Evolutionary conservation across 352 stramenopile genomes (phyloP).

Genomic region (Globisporangium cylindrosporum): DNA sequence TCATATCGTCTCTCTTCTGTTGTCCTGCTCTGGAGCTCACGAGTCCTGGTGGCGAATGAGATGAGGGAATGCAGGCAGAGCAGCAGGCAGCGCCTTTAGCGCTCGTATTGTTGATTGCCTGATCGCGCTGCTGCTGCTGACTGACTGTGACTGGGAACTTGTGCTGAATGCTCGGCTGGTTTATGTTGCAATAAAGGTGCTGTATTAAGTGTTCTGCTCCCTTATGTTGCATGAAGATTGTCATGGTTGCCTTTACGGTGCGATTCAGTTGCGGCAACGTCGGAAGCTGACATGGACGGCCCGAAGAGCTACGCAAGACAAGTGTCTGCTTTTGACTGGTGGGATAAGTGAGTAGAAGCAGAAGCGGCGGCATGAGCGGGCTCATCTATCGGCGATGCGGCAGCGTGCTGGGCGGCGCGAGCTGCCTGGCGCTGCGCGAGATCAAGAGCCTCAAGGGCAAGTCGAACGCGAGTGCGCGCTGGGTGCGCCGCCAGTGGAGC

Average conservation of each 20-base stretch:
- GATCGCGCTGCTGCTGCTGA: too few species aligned
- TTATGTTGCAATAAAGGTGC: not conserved
- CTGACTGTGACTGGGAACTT: not conserved
- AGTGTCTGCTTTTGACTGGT: slow-evolving; percentile 3
- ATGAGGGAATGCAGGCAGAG: not conserved
- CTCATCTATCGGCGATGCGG: slow-evolving; percentile 17
- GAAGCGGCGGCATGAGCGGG: slow-evolving; percentile 21
- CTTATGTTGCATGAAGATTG: not conserved
- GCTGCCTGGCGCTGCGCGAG: slow-evolving; percentile 31
- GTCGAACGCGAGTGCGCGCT: slow-evolving; percentile 79
- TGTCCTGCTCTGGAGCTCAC: not conserved
- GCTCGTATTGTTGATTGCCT: not conserved
- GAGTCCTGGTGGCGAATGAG: not conserved
- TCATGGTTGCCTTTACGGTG: not conserved
- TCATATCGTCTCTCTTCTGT: slow-evolving; percentile 22
- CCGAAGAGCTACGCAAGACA: not conserved
- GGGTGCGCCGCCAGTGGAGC: slow-evolving; percentile 82
- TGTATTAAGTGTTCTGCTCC: not conserved
- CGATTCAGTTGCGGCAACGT: not conserved
- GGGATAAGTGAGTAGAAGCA: not conserved
- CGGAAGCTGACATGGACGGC: not conserved
- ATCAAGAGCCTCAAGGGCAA: slow-evolving; percentile 82
- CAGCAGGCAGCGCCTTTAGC: not conserved
- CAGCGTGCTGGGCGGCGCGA: slow-evolving; percentile 11
- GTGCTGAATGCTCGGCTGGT: not conserved